These are phyloP conservation scores for Osmozyma mogii DNA, from an alignment of 805 yeast genomes.

Conservation along the genomic window DNA sequence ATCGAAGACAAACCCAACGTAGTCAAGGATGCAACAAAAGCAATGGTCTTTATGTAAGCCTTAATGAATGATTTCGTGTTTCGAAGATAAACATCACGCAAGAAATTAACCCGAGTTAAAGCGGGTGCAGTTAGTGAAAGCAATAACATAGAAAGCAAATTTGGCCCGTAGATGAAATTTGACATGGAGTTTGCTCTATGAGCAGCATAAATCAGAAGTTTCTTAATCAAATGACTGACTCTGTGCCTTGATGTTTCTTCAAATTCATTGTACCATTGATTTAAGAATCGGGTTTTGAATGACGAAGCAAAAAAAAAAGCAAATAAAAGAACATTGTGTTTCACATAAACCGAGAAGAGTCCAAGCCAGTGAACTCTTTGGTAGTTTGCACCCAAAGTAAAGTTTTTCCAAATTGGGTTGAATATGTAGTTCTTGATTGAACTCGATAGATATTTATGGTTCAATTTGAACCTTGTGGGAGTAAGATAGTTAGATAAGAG, in stretches of 20 bases:
- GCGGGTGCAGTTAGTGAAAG: constrained; percentile 28
- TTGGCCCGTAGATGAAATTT: constrained; percentile 31
- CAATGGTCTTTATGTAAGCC: constrained; percentile 27
- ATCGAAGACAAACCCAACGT: constrained; percentile 18
- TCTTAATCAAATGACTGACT: neutral
- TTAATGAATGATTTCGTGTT: constrained; percentile 23
- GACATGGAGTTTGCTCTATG: constrained; percentile 23
- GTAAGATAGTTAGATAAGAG: constrained; percentile 34
- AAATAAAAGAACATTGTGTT: constrained; percentile 18
- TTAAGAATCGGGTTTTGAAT: constrained; percentile 16
- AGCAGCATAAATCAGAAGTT: neutral
- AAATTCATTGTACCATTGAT: constrained; percentile 15
- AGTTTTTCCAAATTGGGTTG: constrained; percentile 37
- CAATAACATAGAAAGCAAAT: constrained; percentile 25
- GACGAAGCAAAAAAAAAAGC: constrained; percentile 12
- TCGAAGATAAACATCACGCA: constrained; percentile 8
- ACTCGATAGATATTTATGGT: constrained; percentile 28
- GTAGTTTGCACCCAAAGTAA: constrained; percentile 19
- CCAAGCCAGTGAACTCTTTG: constrained; percentile 24
- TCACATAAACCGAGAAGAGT: constrained; percentile 17
- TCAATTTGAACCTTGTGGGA: constrained; percentile 27
- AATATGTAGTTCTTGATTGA: constrained; percentile 23
- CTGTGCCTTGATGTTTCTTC: no score
- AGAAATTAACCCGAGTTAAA: constrained; percentile 9
- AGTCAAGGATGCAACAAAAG: constrained; percentile 25